phyloP scores from a whole-genome alignment of 2,329 filamentous ascomycete genomes.

The Penicillium sp. region DNA sequence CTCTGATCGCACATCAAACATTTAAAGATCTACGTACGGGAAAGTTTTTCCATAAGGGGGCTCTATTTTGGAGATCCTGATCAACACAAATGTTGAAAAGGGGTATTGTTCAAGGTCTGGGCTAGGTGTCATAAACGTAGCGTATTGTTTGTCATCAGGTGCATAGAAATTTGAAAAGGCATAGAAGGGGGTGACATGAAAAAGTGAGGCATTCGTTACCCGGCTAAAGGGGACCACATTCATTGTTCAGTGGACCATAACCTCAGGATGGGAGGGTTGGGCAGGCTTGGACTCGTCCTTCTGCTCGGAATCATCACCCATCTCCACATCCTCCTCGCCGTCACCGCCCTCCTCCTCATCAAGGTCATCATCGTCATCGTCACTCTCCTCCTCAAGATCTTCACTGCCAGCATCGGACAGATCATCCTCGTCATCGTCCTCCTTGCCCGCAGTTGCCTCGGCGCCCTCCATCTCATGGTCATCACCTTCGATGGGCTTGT shows the following conservation, averaged over 20 bases:
- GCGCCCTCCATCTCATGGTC: conserved; percentile 75
- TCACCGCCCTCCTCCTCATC: conserved; percentile 63
- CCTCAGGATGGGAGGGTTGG: conserved; percentile 40
- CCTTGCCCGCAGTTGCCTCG: conserved; percentile 53
- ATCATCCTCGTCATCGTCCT: conserved; percentile 60
- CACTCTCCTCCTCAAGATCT: conserved; percentile 75
- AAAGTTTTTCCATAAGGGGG: neutral
- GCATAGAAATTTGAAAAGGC: conserved; percentile 19
- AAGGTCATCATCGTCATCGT: conserved; percentile 68
- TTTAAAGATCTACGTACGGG: neutral
- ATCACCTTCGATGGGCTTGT: conserved; percentile 48
- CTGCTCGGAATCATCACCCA: conserved; percentile 54
- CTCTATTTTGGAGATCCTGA: conserved; percentile 32
- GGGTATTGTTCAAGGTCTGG: conserved; percentile 15
- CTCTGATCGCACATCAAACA: neutral
- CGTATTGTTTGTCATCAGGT: conserved; percentile 31
- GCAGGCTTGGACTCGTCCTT: conserved; percentile 37
- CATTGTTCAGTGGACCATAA: conserved; percentile 47
- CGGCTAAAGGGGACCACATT: neutral
- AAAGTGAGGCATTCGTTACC: neutral
- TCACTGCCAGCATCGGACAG: conserved; percentile 75
- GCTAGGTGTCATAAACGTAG: conserved; percentile 29
- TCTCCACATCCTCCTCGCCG: conserved; percentile 58
- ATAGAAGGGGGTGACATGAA: neutral
- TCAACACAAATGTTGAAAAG: conserved; percentile 18